Evolutionary conservation across 768 basidiomycete species (phyloP), one percentile per base, ranked within the genome.

Genomic region (Tylopilus cervinicoccineus): DNA sequence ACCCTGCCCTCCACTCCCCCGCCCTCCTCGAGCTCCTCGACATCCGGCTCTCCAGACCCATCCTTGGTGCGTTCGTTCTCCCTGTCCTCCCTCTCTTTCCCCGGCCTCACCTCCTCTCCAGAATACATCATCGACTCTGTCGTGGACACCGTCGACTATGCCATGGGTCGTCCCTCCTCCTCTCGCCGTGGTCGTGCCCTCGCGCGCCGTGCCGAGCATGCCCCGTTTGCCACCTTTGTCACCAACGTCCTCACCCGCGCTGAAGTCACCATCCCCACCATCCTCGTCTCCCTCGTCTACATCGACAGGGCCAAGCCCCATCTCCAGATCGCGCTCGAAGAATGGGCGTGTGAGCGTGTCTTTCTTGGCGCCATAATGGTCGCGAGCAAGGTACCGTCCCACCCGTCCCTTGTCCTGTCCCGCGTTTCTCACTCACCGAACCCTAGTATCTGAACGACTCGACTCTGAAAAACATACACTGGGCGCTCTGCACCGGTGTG

Each of bases 301-400:
- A 83, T 90, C 62, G 72, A 82, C 69, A 71, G 88, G 47, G 84
- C 88, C 3, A 83, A 82, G 57, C 85, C 85, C 4, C 85, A 88
- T 65, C 75, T 91, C 36, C 84, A 86, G 61, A 89, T 89, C 55
- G 85, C 85, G 9, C 72, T 87, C 51, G 86, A 88, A 62, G 82
- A 88, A 60, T 89, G 87, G 87, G 92, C 91, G 13, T 76, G 88
- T 41, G 90, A 93, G 68, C 83, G 92, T 34, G 91, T 94, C 26
- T 93, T 94, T 70, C 79, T 94, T 36, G 92, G 92, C 43, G 83
- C 90, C n/a, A 68, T 93, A 54, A 93, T 94, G 67, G 74, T 80
- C 39, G 91, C 92, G 7, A 85, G 85, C 70, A 94, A 93, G 76
- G 85, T 87, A 63, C 58, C 59, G 17, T 45, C 2, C 31, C 31